These are phyloP conservation scores for Fraxinus americana DNA, from an alignment of 257 asterid genomes.

Conservation along the genomic window DNA sequence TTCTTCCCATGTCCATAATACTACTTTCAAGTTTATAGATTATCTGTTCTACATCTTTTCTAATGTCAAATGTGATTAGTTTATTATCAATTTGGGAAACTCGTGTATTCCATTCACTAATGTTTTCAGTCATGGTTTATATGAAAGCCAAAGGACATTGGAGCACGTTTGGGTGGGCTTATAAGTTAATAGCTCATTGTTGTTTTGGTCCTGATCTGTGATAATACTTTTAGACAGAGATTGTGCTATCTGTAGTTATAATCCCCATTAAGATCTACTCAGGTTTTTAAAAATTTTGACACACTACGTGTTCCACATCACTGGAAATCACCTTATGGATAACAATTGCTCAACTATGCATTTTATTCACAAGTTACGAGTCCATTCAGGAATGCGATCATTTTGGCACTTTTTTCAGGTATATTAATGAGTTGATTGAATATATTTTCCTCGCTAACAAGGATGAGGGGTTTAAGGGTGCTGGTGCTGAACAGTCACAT, in stretches of 20 bases:
- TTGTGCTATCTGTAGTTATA: not conserved
- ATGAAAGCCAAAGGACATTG: not conserved
- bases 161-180: not conserved
- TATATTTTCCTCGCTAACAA: constrained; percentile 63
- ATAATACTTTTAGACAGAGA: not conserved
- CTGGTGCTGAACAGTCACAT: constrained; percentile 41
- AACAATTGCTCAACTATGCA: constrained; percentile 3
- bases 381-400: constrained; percentile 25
- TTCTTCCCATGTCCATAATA: not conserved
- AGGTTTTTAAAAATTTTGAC: not conserved
- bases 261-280: not conserved
- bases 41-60: not conserved
- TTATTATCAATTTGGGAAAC: not conserved
- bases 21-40: not conserved
- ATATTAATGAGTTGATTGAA: constrained; percentile 91
- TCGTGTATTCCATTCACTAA: not conserved
- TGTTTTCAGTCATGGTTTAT: not conserved
- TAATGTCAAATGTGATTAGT: too few relatives aligned
- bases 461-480: constrained; percentile 54
- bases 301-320: not conserved
- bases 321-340: constrained; percentile 1
- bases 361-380: not conserved
- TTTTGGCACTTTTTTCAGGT: constrained; percentile 49
- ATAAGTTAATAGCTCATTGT: not conserved
- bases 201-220: not conserved